Evolutionary conservation across 352 stramenopile genomes (phyloP).

Genomic region (Paralagenidium karlingii): DNA sequence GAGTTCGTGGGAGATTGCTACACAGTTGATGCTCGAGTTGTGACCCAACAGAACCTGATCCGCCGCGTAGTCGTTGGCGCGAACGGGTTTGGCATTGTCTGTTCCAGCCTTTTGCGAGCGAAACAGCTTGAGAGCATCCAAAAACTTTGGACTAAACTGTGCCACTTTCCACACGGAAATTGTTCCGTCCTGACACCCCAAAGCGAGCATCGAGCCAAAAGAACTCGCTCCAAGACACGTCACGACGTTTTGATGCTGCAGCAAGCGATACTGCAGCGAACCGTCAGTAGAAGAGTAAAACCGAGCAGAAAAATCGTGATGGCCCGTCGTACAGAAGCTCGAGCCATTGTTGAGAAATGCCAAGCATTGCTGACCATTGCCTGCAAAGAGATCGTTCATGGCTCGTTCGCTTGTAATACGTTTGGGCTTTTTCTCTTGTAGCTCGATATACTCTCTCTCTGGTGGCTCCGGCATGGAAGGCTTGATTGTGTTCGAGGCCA

Average conservation of each 20-base stretch:
- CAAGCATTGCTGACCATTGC: slow-evolving; percentile 12
- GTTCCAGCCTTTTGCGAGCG: slow-evolving; percentile 20
- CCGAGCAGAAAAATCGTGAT: slow-evolving; percentile 64
- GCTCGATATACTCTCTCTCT: slow-evolving; percentile 23
- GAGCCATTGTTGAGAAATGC: slow-evolving; percentile 40
- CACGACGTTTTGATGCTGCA: slow-evolving; percentile 61
- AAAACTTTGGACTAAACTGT: slow-evolving; percentile 41
- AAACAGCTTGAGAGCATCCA: slow-evolving; percentile 73
- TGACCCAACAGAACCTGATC: slow-evolving; percentile 70
- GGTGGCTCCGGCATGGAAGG: background rate
- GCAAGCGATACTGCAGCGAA: slow-evolving; percentile 45
- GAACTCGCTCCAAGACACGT: slow-evolving; percentile 42
- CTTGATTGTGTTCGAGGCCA: background rate
- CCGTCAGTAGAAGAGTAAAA: slow-evolving; percentile 66
- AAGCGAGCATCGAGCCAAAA: slow-evolving; percentile 25
- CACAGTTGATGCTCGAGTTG: slow-evolving; percentile 39
- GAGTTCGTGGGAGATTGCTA: slow-evolving; percentile 56
- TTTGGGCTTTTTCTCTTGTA: slow-evolving; percentile 53
- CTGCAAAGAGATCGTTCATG: slow-evolving; percentile 7
- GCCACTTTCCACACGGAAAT: slow-evolving; percentile 74
- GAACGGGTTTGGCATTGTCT: slow-evolving; percentile 34
- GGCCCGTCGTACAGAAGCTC: slow-evolving; percentile 46
- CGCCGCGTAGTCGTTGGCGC: slow-evolving; percentile 59
- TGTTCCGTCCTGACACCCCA: slow-evolving; percentile 54
- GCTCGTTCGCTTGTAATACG: slow-evolving; percentile 7